phyloP scores from a whole-genome alignment of 164 flowering plant genomes.

The Protea cynaroides region DNA sequence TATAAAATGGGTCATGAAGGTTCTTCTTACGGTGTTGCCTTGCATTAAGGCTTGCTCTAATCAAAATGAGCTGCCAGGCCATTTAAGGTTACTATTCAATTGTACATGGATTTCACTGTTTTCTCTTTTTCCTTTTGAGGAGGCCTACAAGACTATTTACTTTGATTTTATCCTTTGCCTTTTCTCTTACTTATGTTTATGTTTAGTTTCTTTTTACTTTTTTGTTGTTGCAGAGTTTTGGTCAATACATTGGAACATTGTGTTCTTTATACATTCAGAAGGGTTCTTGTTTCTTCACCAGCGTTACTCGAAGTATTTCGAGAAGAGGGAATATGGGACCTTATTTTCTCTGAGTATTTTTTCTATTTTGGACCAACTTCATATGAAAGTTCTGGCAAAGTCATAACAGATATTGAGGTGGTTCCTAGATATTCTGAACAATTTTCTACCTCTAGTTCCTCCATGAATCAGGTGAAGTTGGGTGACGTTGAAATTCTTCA shows the following conservation, averaged over 20 bases:
- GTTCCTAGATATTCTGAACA: constrained; percentile 12
- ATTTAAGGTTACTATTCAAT: constrained; percentile 49
- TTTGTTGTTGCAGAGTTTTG: constrained; percentile 55
- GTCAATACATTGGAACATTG: constrained; percentile 52
- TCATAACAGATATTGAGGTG: constrained; percentile 13
- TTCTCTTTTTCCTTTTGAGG: neutral
- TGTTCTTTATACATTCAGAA: constrained; percentile 63
- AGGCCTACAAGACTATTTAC: neutral
- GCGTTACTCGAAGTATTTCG: constrained; percentile 58
- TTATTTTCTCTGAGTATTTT: constrained; percentile 81
- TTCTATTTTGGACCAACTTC: constrained; percentile 65
- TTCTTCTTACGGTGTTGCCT: constrained; percentile 71
- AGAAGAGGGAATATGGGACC: constrained; percentile 86
- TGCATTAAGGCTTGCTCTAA: constrained; percentile 79
- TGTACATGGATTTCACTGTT: neutral
- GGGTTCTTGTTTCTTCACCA: constrained; percentile 58
- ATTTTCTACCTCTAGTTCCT: constrained; percentile 16
- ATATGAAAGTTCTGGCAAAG: constrained; percentile 35
- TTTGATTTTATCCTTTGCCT: neutral
- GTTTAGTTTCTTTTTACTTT: neutral
- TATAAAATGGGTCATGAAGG: constrained; percentile 78
- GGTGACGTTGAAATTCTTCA: constrained; percentile 51
- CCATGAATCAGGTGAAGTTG: constrained; percentile 15
- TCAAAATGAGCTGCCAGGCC: constrained; percentile 57
- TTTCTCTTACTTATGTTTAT: neutral